A percentile compares a stretch with the other conserved stretches of the same genome.
Evolutionary conservation across 1,284 basidiomycete species (phyloP).

Genomic region (Acaromyces ingoldii): DNA sequence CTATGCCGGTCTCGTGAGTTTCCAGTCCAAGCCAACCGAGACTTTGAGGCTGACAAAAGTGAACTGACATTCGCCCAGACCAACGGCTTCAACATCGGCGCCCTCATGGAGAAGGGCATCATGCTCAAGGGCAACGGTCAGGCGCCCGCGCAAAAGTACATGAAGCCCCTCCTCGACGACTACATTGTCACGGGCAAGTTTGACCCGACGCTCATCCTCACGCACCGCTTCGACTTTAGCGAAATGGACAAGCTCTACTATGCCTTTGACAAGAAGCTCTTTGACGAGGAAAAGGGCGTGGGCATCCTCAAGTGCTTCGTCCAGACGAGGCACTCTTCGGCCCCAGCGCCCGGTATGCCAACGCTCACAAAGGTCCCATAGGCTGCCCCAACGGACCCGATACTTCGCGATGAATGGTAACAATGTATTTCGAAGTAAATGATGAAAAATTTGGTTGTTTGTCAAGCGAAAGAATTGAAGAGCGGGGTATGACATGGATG

Average conservation of each 20-base stretch:
- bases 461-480: no score
- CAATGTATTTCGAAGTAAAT: no score
- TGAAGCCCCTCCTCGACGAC: conserved; percentile 51
- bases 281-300: conserved; percentile 19
- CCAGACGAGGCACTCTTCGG: conserved; percentile 34
- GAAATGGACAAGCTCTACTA: conserved; percentile 33
- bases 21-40: no score
- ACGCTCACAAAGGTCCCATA: conserved; percentile 10
- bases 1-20: conserved; percentile 13
- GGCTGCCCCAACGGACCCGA: no score
- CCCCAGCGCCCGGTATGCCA: conserved; percentile 24
- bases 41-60: no score
- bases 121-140: conserved; percentile 39
- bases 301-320: conserved; percentile 38
- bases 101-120: conserved; percentile 68
- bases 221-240: conserved; percentile 35
- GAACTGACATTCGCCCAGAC: neutral
- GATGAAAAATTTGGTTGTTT: no score
- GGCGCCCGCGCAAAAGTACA: conserved; percentile 69
- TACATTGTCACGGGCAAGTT: conserved; percentile 63
- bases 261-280: conserved; percentile 26
- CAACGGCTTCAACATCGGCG: conserved; percentile 68
- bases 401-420: no score
- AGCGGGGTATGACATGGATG: no score
- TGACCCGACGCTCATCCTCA: conserved; percentile 63